A percentile compares a stretch with the other conserved stretches of the same genome.
Evolutionary conservation across 768 basidiomycete species (phyloP).

Genomic region (Gymnopilus junonius): DNA sequence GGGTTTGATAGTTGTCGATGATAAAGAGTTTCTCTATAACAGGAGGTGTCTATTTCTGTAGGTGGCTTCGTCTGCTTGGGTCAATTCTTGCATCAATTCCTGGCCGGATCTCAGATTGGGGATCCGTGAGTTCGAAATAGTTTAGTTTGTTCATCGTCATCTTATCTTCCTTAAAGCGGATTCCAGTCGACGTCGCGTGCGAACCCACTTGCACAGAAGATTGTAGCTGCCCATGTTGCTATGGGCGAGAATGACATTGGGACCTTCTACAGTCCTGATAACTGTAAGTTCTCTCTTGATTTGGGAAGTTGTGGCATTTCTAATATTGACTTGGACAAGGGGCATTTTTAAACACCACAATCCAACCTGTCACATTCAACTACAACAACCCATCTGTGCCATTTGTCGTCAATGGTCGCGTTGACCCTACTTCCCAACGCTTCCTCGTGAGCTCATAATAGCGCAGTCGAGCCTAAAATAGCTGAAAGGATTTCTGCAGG

Average conservation of each 20-base stretch:
- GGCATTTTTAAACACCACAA: constrained; percentile 52
- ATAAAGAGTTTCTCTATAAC: neutral
- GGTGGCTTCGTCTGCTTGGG: constrained; percentile 69
- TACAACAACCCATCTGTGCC: constrained; percentile 49
- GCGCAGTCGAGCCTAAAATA: neutral
- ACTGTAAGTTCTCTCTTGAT: constrained; percentile 44
- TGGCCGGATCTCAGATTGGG: constrained; percentile 53
- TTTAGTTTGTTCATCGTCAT: neutral
- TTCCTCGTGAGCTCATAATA: constrained; percentile 54
- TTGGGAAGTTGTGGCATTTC: neutral
- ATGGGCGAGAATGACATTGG: constrained; percentile 39
- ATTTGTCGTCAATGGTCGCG: constrained; percentile 45
- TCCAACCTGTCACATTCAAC: constrained; percentile 41
- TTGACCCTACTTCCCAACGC: constrained; percentile 50
- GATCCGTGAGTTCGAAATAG: constrained; percentile 47
- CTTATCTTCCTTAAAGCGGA: constrained; percentile 39
- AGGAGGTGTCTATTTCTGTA: constrained; percentile 21
- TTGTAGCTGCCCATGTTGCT: constrained; percentile 55
- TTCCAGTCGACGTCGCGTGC: constrained; percentile 59
- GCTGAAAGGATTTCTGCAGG: constrained; percentile 27
- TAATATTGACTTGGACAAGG: constrained; percentile 27
- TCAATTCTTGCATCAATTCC: constrained; percentile 60
- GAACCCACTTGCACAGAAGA: constrained; percentile 62
- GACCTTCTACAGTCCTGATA: constrained; percentile 53
- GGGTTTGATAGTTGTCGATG: constrained; percentile 6